These are phyloP conservation scores for Dichomitus squalens DNA, from an alignment of 1,284 basidiomycete genomes.

Conservation along the genomic window DNA sequence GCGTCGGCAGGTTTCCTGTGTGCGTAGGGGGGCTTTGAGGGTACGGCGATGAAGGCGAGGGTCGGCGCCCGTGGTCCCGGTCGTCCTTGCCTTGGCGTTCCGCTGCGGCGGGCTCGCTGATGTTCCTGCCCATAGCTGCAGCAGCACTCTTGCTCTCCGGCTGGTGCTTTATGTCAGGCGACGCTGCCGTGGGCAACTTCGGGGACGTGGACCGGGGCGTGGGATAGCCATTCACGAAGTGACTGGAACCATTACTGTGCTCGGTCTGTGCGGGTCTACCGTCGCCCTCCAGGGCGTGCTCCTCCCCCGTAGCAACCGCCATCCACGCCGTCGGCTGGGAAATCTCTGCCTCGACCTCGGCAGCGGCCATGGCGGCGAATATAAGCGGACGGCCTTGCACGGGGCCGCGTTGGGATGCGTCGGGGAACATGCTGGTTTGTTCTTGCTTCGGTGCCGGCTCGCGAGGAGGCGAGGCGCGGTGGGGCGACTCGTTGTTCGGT, in stretches of 20 bases:
- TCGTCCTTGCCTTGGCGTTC: neutral
- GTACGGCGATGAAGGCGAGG: constrained; percentile 6
- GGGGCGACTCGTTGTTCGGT: constrained; percentile 2
- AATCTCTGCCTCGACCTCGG: constrained; percentile 27
- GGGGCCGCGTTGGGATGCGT: constrained; percentile 14
- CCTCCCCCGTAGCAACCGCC: constrained; percentile 19
- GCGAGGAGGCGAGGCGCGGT: constrained; percentile 1
- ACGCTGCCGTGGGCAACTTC: constrained; percentile 4
- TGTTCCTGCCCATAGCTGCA: neutral
- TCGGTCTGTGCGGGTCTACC: constrained; percentile 2
- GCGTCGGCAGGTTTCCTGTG: constrained; percentile 8
- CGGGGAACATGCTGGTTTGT: neutral
- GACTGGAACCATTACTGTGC: constrained; percentile 20
- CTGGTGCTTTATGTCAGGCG: neutral
- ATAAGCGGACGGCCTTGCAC: constrained; percentile 34
- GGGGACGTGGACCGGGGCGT: constrained; percentile 23
- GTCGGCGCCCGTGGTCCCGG: neutral
- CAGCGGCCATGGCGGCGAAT: constrained; percentile 32
- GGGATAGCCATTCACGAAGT: constrained; percentile 23
- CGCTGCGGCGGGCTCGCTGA: neutral
- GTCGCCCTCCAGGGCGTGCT: neutral
- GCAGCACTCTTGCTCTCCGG: neutral
- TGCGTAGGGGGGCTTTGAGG: constrained; percentile 7
- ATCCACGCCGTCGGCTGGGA: constrained; percentile 22
- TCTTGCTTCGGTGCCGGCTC: neutral